phyloP scores from a whole-genome alignment of 2,329 filamentous ascomycete species.

The Fonsecaea pedrosoi region DNA sequence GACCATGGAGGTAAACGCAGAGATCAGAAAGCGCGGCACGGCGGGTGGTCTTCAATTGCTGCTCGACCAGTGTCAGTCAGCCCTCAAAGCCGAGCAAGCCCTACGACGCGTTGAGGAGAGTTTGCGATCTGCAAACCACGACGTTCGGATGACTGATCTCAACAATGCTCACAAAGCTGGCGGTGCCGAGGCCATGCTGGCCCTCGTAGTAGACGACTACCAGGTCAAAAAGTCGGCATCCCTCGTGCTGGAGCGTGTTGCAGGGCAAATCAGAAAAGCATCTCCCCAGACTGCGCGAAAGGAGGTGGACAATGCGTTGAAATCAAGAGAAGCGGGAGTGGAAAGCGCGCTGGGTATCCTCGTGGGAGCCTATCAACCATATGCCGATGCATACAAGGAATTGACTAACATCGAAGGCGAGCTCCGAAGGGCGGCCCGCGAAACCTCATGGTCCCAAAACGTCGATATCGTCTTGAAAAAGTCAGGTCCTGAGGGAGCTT shows the following conservation, averaged over 20 bases:
- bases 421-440: neutral
- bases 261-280: neutral
- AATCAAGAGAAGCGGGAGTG: neutral
- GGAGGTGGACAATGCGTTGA: neutral
- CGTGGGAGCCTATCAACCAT: neutral
- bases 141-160: neutral
- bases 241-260: neutral
- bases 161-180: neutral
- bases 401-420: neutral
- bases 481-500: neutral
- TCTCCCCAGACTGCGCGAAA: neutral
- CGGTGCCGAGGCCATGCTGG: conserved; percentile 1
- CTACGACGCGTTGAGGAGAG: neutral
- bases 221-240: neutral
- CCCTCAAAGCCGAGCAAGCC: neutral
- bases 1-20: neutral
- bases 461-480: neutral
- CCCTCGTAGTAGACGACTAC: neutral
- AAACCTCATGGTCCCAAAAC: neutral
- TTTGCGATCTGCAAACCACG: neutral
- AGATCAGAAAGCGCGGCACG: neutral
- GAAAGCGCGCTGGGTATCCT: neutral
- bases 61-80: neutral
- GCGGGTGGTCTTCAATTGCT: neutral
- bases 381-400: neutral